These are phyloP conservation scores for Epichloe festucae DNA, from an alignment of 2,329 filamentous ascomycete species.

Conservation along the genomic window DNA sequence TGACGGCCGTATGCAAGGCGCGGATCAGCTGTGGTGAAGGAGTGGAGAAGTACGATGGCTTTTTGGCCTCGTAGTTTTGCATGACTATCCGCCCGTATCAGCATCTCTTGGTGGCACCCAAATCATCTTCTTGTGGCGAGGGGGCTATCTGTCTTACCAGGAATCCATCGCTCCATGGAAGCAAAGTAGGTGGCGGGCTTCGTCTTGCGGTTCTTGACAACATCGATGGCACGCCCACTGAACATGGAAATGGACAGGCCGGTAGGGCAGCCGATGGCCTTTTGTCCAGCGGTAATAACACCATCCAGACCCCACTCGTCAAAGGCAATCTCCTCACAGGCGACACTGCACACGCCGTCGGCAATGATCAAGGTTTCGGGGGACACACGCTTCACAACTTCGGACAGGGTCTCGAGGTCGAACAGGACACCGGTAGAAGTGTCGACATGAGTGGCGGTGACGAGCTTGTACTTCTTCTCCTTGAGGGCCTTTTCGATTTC, in stretches of 20 bases:
- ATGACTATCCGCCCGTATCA: constrained; percentile 49
- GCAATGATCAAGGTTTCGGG: constrained; percentile 86
- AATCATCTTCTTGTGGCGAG: too few species aligned
- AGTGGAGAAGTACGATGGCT: constrained; percentile 95
- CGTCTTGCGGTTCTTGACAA: constrained; percentile 67
- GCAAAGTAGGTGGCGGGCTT: constrained; percentile 85
- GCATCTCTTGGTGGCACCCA: neutral
- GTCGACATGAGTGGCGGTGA: constrained; percentile 95
- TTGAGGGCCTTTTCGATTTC: constrained; percentile 82
- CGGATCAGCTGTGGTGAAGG: constrained; percentile 88
- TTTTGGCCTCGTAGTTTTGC: constrained; percentile 97
- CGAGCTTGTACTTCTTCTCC: constrained; percentile 83
- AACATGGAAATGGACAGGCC: constrained; percentile 91
- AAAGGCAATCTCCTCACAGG: constrained; percentile 89
- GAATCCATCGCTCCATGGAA: constrained; percentile 93
- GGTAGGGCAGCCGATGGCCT: constrained; percentile 90
- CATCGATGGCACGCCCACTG: constrained; percentile 74
- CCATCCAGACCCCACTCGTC: constrained; percentile 90
- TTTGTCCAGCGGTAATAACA: constrained; percentile 89
- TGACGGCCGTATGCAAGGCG: constrained; percentile 79
- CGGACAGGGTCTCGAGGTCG: constrained; percentile 73
- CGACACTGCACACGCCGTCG: constrained; percentile 94
- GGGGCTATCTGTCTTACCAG: constrained; percentile 42
- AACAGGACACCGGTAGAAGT: constrained; percentile 93
- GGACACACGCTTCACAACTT: constrained; percentile 73